These are phyloP conservation scores for Crucibulum laeve DNA, from an alignment of 768 basidiomycete genomes.

Conservation along the genomic window DNA sequence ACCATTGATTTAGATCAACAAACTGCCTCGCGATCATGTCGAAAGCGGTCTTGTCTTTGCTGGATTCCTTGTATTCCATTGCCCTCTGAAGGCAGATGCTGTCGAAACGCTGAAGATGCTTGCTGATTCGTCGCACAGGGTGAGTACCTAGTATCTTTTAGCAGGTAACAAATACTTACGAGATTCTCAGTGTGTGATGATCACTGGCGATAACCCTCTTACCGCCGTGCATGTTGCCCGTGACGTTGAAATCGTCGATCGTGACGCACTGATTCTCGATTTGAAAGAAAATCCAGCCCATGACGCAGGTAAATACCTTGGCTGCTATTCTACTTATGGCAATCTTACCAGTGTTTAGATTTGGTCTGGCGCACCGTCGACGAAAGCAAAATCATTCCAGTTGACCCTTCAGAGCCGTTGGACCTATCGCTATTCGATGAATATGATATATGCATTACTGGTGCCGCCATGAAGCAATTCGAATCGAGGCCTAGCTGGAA, in stretches of 20 bases:
- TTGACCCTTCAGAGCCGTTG: slow-evolving; percentile 74
- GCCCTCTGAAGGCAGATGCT: slow-evolving; percentile 93
- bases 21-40: slow-evolving; percentile 74
- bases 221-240: slow-evolving; percentile 95
- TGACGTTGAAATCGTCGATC: slow-evolving; percentile 96
- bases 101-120: slow-evolving; percentile 90
- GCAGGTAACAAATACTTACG: neutral
- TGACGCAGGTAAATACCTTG: slow-evolving; percentile 53
- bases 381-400: slow-evolving; percentile 83
- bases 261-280: slow-evolving; percentile 91
- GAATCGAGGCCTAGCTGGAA: slow-evolving; percentile 68
- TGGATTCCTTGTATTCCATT: slow-evolving; percentile 99
- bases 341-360: slow-evolving; percentile 36
- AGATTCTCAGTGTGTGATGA: slow-evolving; percentile 87
- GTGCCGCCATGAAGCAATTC: slow-evolving; percentile 88
- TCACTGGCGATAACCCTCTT: slow-evolving; percentile 97
- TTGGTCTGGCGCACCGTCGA: slow-evolving; percentile 94
- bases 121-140: slow-evolving; percentile 92
- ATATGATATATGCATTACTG: slow-evolving; percentile 97
- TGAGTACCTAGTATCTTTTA: slow-evolving; percentile 34
- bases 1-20: slow-evolving; percentile 65
- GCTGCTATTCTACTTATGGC: neutral
- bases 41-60: slow-evolving; percentile 79
- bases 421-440: slow-evolving; percentile 74
- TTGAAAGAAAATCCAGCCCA: slow-evolving; percentile 73